phyloP scores from a whole-genome alignment of 192 early-diverging fungal genomes.

The Coemansia reversa region DNA sequence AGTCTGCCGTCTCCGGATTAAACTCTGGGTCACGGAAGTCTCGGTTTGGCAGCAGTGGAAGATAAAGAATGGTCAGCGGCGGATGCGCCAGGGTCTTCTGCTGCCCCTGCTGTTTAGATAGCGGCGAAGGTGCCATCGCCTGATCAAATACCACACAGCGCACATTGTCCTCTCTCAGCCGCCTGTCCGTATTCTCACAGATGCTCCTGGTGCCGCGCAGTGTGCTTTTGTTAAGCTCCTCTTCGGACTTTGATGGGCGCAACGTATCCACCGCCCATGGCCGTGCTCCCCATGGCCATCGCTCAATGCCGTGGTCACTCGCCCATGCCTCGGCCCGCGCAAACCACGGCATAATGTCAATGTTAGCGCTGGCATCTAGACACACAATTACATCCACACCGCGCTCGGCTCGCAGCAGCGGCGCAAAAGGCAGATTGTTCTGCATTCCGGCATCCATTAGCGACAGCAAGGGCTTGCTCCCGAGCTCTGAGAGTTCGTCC shows the following conservation, averaged over 20 bases:
- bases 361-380: conserved; percentile 72
- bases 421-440: conserved; percentile 79
- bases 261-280: conserved; percentile 52
- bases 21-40: conserved; percentile 58
- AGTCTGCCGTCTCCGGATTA: conserved; percentile 64
- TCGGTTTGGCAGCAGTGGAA: conserved; percentile 64
- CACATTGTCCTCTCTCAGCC: conserved; percentile 29
- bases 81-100: neutral
- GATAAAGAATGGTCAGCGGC: conserved; percentile 58
- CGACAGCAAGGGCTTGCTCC: conserved; percentile 46
- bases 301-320: conserved; percentile 58
- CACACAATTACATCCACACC: conserved; percentile 71
- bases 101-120: conserved; percentile 3
- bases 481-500: conserved; percentile 25
- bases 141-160: conserved; percentile 57
- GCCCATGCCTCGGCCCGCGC: conserved; percentile 65
- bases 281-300: conserved; percentile 62
- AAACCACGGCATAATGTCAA: conserved; percentile 68
- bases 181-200: conserved; percentile 13
- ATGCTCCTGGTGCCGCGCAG: conserved; percentile 30
- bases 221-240: conserved; percentile 17
- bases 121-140: conserved; percentile 32
- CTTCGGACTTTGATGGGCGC: conserved; percentile 37
- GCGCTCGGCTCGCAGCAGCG: conserved; percentile 64
- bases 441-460: conserved; percentile 79